Base-by-base conservation (phyloP, 352 stramenopile genomes). In the Elongisporangium anandrum region DNA sequence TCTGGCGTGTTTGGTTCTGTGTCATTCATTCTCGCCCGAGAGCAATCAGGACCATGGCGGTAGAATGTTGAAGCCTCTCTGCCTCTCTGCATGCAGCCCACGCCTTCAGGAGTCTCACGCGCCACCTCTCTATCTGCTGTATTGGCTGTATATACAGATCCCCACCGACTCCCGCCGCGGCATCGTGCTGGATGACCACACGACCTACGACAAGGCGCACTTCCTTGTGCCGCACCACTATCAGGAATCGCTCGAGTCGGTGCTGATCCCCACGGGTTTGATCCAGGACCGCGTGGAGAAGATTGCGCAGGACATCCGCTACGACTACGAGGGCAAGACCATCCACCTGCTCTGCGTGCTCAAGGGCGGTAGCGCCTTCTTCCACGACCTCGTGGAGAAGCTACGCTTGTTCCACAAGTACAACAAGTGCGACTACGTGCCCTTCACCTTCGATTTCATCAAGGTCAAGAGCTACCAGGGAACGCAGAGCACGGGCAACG, bases 381-480 rank as follows among this genome's bases (percentile, higher is more conserved):
- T 97, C 72, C 81, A 96, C 57, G 75, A 92, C 52, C 79, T 96
- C 23, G 79, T 96, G 22, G 81, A 90, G 66, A 90, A 94, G 59
- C 66, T 94, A 55, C 81, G 81, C 1, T 68, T 93, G 12, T 89
- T 90, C 63, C 81, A 93, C 74, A 93, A 93, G 79, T 91, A 91
- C 75, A 91, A 92, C 71, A 81, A 89, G 70, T 92, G 77, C 76
- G 65, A 87, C 63, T 88, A 95, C 73, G 86, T 97, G 59, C 83
- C 83, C 48, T 99, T 96, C 74, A 94, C 81, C 34, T 98, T 97
- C 68, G 94, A 98, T 73, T 98, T 98, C 60, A 87, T 98, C 67
- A 83, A 89, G 52, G 93, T 97, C 56, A 97, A 97, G 72, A 98
- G 89, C 55, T 99, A 99, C 73, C 90, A 92, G 38, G 96, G 95